These are phyloP conservation scores for Diaporthe aspalathi DNA, from an alignment of 2,329 filamentous ascomycete species.

Conservation along the genomic window DNA sequence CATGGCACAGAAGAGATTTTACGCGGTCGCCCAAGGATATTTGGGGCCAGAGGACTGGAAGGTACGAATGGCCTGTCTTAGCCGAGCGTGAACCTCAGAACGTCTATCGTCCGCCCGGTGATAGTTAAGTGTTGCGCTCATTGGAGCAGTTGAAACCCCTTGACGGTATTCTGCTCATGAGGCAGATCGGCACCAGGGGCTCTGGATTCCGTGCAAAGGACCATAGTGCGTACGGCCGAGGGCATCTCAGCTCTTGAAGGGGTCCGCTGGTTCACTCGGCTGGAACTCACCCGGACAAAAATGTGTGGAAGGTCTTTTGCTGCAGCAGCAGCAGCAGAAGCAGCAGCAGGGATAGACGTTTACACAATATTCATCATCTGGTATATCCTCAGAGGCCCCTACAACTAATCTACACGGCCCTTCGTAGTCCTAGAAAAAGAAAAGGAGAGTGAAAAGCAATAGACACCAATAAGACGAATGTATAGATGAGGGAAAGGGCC, in stretches of 20 bases:
- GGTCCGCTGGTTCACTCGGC: not conserved
- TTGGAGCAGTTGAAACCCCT: too few relatives aligned
- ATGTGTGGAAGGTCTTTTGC: not conserved
- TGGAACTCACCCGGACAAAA: not conserved
- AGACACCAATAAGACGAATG: not conserved
- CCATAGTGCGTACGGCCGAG: not conserved
- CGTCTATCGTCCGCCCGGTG: too few relatives aligned
- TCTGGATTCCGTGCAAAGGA: not conserved
- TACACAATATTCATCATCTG: constrained; percentile 20
- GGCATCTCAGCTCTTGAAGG: not conserved
- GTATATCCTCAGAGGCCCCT: constrained; percentile 5
- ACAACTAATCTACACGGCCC: constrained; percentile 19
- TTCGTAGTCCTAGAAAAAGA: constrained; percentile 7
- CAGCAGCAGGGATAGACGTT: not conserved
- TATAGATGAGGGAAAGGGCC: not conserved
- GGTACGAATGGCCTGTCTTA: too few relatives aligned
- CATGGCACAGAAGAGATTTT: too few relatives aligned
- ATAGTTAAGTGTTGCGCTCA: too few relatives aligned
- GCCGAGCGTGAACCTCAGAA: too few relatives aligned
- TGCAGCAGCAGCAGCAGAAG: not conserved
- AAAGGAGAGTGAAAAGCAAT: not conserved
- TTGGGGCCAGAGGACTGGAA: too few relatives aligned
- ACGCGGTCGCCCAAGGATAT: too few relatives aligned
- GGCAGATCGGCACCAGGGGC: not conserved
- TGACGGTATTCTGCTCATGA: too few relatives aligned